Conservation (phyloP, 2,329 filamentous ascomycete species). For the Bipolaris sorokiniana region DNA sequence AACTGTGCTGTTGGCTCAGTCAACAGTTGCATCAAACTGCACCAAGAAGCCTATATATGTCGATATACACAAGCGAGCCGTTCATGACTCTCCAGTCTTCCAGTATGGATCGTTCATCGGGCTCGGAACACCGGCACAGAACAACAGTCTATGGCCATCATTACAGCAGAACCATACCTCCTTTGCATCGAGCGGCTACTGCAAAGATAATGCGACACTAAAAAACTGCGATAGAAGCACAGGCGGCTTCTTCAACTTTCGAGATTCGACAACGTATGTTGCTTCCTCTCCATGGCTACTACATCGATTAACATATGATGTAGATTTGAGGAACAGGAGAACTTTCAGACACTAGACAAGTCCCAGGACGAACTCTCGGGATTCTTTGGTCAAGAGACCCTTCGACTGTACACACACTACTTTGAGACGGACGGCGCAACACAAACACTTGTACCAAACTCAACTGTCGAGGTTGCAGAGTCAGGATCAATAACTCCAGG, state of each 20-base stretch:
- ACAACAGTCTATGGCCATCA: constrained; percentile 54
- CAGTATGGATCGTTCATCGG: constrained; percentile 56
- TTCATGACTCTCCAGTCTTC: constrained; percentile 48
- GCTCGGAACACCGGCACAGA: constrained; percentile 52
- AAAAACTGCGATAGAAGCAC: constrained; percentile 41
- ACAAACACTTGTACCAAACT: constrained; percentile 44
- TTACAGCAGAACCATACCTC: constrained; percentile 52
- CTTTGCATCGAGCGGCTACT: constrained; percentile 47
- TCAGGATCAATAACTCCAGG: constrained; percentile 41
- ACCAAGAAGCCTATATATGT: constrained; percentile 51
- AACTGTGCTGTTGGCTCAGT: constrained; percentile 46
- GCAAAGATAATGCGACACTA: constrained; percentile 44
- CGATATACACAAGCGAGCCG: constrained; percentile 53
- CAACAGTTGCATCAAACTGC: constrained; percentile 48
- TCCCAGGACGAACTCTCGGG: constrained; percentile 29
- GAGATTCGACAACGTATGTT: constrained; percentile 43
- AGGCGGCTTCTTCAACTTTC: constrained; percentile 43
- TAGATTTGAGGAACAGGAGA: constrained; percentile 33
- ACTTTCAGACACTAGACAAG: constrained; percentile 38
- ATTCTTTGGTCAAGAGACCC: constrained; percentile 43
- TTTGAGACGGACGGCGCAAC: constrained; percentile 49
- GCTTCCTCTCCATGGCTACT: background rate
- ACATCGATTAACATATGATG: constrained; percentile 15
- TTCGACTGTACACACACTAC: constrained; percentile 51
- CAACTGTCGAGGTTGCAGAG: constrained; percentile 45